Evolutionary conservation across 306 rosid species (phyloP).

Genomic region (Quercus agrifolia): DNA sequence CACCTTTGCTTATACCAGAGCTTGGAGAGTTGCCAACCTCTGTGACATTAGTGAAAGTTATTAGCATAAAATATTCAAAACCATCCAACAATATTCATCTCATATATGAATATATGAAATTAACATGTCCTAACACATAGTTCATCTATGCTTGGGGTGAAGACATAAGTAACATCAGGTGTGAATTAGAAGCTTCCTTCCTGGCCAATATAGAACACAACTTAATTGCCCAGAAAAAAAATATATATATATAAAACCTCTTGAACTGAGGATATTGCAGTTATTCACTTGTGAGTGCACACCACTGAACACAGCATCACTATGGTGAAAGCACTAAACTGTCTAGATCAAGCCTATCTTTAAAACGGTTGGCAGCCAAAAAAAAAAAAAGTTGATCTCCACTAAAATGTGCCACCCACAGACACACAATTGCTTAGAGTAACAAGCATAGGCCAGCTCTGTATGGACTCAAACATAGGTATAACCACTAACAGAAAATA

Average conservation of each 20-base stretch:
- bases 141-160: background rate
- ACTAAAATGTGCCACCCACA: background rate
- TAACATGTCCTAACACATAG: background rate
- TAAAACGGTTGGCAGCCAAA: background rate
- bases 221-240: background rate
- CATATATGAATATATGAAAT: background rate
- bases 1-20: conserved; percentile 59
- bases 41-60: conserved; percentile 36
- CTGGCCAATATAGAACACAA: background rate
- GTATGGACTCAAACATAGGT: background rate
- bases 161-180: background rate
- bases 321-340: background rate
- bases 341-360: background rate
- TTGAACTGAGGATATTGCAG: background rate
- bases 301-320: background rate
- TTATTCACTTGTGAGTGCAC: background rate
- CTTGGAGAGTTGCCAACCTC: conserved; percentile 22
- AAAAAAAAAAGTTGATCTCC: background rate
- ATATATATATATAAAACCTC: background rate
- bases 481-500: background rate
- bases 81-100: background rate
- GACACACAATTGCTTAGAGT: background rate
- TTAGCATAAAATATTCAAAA: conserved; percentile 15
- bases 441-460: background rate
- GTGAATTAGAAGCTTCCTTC: background rate